Evolutionary conservation across 2,329 filamentous ascomycete species (phyloP), one percentile per base, ranked within the genome.

Genomic region (Dothideomycetes sp.): DNA sequence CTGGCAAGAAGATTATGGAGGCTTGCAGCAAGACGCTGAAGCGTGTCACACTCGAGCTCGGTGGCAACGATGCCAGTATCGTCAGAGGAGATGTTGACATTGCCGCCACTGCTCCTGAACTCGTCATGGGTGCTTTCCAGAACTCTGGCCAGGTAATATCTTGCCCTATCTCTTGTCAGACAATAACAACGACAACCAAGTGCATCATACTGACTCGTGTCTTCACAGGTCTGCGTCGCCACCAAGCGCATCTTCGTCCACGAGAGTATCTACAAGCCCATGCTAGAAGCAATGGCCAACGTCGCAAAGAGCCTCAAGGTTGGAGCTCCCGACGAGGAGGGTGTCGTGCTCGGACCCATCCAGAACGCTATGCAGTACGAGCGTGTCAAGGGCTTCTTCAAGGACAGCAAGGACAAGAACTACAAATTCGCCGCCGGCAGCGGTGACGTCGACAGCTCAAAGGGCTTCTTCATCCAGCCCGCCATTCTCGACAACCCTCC

Each of bases 61-160:
- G 75, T 25, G 76, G 75, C 22, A 80, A 80, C 50, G 74, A 79
- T 45, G 67, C 75, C 1, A 69, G 71, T n/a, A 75, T 80, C 47
- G 63, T 79, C 24, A 65, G 69, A 22, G 66, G 67, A 0, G 74
- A 79, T 46, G 72, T 78, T 5, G 71, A 80, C 43, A 60, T 77
- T 47, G 62, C 66, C 42, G 65, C 65, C 46, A 58, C 61, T 12
- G 67, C 68, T 5, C 67, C 67, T 4, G 59, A 71, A 45, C 60
- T 75, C 16, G 70, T 69, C 15, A 62, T 65, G 46, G 62, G 68
- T 4, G 65, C 71, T 4, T 77, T 78, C 58, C 61, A 74, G 41
- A 76, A 78, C 61, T 67, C 68, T 2, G 74, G 74, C 6, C 73
- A 79, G 53, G 55, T 61, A 27, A 53, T 57, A 49, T 49, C 24